phyloP scores from a whole-genome alignment of 345 rosid species.

The Syzygium jambos region DNA sequence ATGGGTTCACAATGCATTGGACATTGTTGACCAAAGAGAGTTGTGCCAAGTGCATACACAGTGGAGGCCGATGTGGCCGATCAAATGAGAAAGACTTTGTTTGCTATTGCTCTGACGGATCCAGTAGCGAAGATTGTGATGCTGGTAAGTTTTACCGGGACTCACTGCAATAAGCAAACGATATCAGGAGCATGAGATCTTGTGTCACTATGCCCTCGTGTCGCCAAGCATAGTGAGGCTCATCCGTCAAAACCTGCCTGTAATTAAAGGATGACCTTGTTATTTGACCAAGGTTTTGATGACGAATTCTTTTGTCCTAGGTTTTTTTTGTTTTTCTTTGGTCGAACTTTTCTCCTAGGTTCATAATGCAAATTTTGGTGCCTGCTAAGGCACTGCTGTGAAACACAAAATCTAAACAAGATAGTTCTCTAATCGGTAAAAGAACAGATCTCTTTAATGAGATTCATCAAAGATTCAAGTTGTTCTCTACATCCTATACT shows the following conservation, averaged over 20 bases:
- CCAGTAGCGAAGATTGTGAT: constrained; percentile 1
- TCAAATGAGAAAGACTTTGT: neutral
- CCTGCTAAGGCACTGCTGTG: neutral
- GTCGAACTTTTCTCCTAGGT: neutral
- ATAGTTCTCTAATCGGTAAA: accelerated
- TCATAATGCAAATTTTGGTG: accelerated
- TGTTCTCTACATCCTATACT: neutral
- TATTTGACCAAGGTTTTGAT: neutral
- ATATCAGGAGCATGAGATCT: neutral
- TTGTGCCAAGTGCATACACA: constrained; percentile 7
- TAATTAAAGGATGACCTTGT: neutral
- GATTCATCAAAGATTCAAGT: neutral
- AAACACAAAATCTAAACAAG: neutral
- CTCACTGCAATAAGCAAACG: too few relatives aligned
- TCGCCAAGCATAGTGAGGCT: neutral
- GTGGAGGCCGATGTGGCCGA: constrained; percentile 21
- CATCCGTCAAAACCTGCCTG: accelerated
- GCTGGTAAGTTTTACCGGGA: constrained; percentile 9
- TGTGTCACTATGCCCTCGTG: neutral
- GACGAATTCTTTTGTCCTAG: neutral
- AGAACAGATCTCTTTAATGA: neutral
- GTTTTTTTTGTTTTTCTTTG: neutral
- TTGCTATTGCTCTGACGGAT: constrained; percentile 17
- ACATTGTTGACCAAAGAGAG: neutral
- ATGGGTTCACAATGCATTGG: constrained; percentile 12